phyloP scores from a whole-genome alignment of 169 alveolate genomes.

The Plasmodium inui region DNA sequence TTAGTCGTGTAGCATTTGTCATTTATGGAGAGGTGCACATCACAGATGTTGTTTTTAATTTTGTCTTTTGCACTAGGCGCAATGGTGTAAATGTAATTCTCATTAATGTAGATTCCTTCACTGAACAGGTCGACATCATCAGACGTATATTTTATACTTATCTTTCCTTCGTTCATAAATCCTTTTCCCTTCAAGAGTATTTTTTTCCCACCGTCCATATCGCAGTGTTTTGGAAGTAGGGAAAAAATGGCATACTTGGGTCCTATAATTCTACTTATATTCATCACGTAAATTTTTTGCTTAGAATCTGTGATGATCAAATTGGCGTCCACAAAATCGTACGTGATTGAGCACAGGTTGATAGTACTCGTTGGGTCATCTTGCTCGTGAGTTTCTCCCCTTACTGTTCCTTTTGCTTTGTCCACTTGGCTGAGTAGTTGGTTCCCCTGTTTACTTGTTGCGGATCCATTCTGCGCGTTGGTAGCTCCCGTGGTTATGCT shows the following conservation, averaged over 20 bases:
- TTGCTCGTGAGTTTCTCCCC: background rate
- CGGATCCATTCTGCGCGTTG: background rate
- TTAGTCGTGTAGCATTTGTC: conserved; percentile 72
- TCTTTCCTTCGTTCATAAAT: conserved; percentile 57
- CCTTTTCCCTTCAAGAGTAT: conserved; percentile 58
- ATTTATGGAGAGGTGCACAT: conserved; percentile 57
- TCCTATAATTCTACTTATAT: conserved; percentile 60
- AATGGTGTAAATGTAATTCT: conserved; percentile 55
- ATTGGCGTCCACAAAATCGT: conserved; percentile 60
- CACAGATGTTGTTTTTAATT: conserved; percentile 43
- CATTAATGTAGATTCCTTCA: conserved; percentile 68
- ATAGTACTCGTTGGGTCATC: background rate
- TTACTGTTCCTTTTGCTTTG: background rate
- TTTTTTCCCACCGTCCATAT: conserved; percentile 57
- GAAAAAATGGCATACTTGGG: conserved; percentile 65
- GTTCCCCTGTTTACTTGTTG: background rate
- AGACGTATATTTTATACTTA: conserved; percentile 28
- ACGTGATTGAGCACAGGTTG: conserved; percentile 31
- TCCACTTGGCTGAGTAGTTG: background rate
- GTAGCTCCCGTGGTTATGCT: background rate
- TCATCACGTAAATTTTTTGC: conserved; percentile 41
- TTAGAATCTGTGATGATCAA: conserved; percentile 39
- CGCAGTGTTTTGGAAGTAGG: conserved; percentile 40
- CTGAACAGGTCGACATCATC: conserved; percentile 43
- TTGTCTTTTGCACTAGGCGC: conserved; percentile 57